phyloP scores from a whole-genome alignment of 768 basidiomycete species.

The Tricholoma terreum region DNA sequence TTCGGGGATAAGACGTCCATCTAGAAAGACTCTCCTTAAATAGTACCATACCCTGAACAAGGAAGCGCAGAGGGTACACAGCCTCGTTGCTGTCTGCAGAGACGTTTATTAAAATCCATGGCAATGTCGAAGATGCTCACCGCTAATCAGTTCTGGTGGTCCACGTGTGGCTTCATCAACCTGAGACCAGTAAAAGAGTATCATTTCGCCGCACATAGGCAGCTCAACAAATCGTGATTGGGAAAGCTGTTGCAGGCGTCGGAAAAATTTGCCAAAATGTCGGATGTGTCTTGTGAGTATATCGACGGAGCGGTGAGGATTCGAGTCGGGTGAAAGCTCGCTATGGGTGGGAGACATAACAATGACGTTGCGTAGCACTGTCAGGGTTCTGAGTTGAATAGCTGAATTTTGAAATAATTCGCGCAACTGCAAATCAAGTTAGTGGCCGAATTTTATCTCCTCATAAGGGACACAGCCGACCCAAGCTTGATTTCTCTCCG shows the following conservation, averaged over 20 bases:
- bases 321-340: conserved; percentile 31
- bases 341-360: conserved; percentile 40
- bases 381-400: conserved; percentile 52
- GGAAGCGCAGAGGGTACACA: conserved; percentile 71
- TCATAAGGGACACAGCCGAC: conserved; percentile 31
- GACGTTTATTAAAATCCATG: neutral
- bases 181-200: conserved; percentile 81
- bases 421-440: conserved; percentile 42
- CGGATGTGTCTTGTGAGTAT: conserved; percentile 66
- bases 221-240: conserved; percentile 57
- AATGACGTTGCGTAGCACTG: conserved; percentile 55
- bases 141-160: conserved; percentile 51
- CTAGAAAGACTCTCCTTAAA: conserved; percentile 81
- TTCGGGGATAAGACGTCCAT: conserved; percentile 62
- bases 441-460: neutral
- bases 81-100: conserved; percentile 56
- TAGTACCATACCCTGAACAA: conserved; percentile 82
- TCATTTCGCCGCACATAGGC: conserved; percentile 60
- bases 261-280: conserved; percentile 77
- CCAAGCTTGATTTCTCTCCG: conserved; percentile 48
- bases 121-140: conserved; percentile 32
- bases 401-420: conserved; percentile 61
- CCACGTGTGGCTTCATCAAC: conserved; percentile 67
- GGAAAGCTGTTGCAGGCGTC: conserved; percentile 65
- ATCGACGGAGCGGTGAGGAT: conserved; percentile 45